Percentiles rank a stretch among this genome's conserved stretches.
Conservation (phyloP, 2,329 filamentous ascomycete species). For the Lachnellula hyalina region DNA sequence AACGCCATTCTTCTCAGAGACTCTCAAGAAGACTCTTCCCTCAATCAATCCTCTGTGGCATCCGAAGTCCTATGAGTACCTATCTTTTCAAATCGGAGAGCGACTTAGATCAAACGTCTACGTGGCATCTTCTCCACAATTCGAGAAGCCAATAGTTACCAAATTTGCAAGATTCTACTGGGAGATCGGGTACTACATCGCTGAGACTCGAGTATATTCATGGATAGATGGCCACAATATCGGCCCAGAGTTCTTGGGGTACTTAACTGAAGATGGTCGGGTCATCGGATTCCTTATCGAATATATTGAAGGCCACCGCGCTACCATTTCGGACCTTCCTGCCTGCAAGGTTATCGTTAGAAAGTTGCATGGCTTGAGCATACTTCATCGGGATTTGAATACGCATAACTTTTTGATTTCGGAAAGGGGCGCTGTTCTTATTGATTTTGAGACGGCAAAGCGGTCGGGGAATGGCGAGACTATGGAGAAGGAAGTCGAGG, state of each 20-base stretch:
- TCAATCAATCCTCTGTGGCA: constrained; percentile 35
- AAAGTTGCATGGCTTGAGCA: constrained; percentile 33
- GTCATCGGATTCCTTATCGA: constrained; percentile 33
- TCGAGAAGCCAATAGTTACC: constrained; percentile 15
- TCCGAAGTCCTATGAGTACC: constrained; percentile 30
- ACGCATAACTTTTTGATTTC: constrained; percentile 35
- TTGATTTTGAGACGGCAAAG: constrained; percentile 33
- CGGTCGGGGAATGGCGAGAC: not conserved
- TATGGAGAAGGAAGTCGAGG: constrained; percentile 8
- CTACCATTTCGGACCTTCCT: constrained; percentile 27
- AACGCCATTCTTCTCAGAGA: constrained; percentile 27
- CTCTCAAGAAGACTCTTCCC: constrained; percentile 26
- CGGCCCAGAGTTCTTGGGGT: constrained; percentile 30
- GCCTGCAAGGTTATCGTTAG: constrained; percentile 26
- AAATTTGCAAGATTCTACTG: constrained; percentile 17
- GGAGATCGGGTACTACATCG: constrained; percentile 6
- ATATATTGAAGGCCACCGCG: constrained; percentile 26
- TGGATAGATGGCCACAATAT: constrained; percentile 21
- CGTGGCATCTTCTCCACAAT: constrained; percentile 12
- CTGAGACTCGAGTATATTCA: constrained; percentile 19
- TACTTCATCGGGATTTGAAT: constrained; percentile 36
- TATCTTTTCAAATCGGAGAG: constrained; percentile 28
- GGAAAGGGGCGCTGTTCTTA: constrained; percentile 26
- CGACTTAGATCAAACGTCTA: constrained; percentile 14
- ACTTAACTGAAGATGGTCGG: constrained; percentile 29